Evolutionary conservation across 495 filamentous ascomycete genomes (phyloP).

Genomic region (Penicillium daleae): DNA sequence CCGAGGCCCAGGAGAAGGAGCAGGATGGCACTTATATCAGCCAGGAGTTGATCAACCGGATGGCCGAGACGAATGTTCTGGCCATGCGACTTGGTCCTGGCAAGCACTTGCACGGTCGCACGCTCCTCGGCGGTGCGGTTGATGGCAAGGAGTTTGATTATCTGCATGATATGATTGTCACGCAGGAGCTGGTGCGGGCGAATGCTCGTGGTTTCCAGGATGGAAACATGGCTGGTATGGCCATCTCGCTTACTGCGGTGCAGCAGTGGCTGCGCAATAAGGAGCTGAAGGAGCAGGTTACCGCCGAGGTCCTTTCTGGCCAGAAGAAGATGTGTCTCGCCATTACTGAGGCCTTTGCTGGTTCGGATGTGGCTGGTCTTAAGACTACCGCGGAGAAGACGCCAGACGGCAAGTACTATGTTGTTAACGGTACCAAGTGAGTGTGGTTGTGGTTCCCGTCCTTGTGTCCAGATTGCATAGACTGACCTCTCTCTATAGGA

Average conservation of each 20-base stretch:
- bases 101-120: constrained; percentile 74
- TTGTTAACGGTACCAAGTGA: constrained; percentile 82
- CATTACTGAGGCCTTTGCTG: constrained; percentile 89
- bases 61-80: constrained; percentile 73
- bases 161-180: constrained; percentile 78
- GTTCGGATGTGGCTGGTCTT: constrained; percentile 82
- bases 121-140: constrained; percentile 69
- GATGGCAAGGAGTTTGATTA: constrained; percentile 85
- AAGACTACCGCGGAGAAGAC: constrained; percentile 82
- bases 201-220: constrained; percentile 68
- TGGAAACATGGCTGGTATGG: constrained; percentile 75
- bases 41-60: constrained; percentile 76
- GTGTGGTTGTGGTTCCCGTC: neutral
- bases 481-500: constrained; percentile 42
- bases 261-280: constrained; percentile 76
- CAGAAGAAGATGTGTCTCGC: constrained; percentile 88
- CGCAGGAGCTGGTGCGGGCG: constrained; percentile 71
- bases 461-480: neutral
- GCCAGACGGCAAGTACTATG: constrained; percentile 80
- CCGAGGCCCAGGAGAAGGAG: constrained; percentile 81
- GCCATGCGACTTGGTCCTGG: constrained; percentile 86
- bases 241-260: constrained; percentile 80
- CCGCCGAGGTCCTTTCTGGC: constrained; percentile 73
- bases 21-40: constrained; percentile 72
- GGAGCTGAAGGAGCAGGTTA: constrained; percentile 65